phyloP scores from a whole-genome alignment of 768 basidiomycete genomes.

The Collybiopsis luxurians region DNA sequence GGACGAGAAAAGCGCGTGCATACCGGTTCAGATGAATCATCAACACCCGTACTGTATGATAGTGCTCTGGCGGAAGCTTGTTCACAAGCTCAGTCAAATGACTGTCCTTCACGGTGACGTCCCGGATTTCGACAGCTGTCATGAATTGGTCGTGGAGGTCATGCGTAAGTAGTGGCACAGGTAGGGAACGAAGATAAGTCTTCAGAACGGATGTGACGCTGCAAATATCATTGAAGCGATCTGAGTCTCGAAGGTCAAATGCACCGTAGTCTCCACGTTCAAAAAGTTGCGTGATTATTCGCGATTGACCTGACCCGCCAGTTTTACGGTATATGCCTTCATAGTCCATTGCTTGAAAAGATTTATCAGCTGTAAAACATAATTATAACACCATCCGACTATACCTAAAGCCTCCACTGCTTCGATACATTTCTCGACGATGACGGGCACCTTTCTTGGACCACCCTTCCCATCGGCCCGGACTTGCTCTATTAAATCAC shows the following conservation, averaged over 20 bases:
- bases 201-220: slow-evolving; percentile 96
- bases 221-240: slow-evolving; percentile 96
- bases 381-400: slow-evolving; percentile 19
- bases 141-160: slow-evolving; percentile 92
- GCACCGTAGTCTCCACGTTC: slow-evolving; percentile 87
- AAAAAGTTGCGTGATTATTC: slow-evolving; percentile 91
- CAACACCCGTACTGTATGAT: slow-evolving; percentile 74
- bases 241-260: slow-evolving; percentile 84
- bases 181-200: slow-evolving; percentile 92
- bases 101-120: slow-evolving; percentile 54
- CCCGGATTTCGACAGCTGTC: slow-evolving; percentile 66
- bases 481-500: slow-evolving; percentile 84
- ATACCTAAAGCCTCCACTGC: slow-evolving; percentile 86
- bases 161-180: slow-evolving; percentile 86
- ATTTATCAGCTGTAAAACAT: not conserved
- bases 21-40: slow-evolving; percentile 89
- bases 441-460: slow-evolving; percentile 71
- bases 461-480: slow-evolving; percentile 57
- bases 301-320: slow-evolving; percentile 89
- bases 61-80: slow-evolving; percentile 84
- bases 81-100: slow-evolving; percentile 67
- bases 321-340: slow-evolving; percentile 99
- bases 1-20: slow-evolving; percentile 18
- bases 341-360: slow-evolving; percentile 35
- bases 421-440: slow-evolving; percentile 94